phyloP scores from a whole-genome alignment of 2,329 filamentous ascomycete genomes.

The Cryphonectria naterciae region DNA sequence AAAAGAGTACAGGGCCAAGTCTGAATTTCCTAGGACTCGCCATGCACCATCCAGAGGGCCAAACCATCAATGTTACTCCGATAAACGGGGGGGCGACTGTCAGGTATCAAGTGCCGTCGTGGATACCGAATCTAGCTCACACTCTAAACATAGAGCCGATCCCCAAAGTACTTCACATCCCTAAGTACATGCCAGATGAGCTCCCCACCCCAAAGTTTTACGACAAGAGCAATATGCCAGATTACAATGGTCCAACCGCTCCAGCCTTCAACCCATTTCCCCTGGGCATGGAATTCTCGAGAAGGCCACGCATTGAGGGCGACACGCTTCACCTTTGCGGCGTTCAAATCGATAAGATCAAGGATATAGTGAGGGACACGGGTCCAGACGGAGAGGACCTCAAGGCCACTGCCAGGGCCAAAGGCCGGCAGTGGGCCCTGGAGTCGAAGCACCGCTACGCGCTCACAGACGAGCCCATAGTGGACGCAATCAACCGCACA shows the following conservation, averaged over 20 bases:
- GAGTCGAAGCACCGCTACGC: not conserved
- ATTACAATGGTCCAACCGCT: not conserved
- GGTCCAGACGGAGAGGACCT: not conserved
- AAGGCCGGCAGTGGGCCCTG: not conserved
- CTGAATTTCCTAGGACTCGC: slow-evolving; percentile 1
- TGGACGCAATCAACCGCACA: slow-evolving; percentile 1
- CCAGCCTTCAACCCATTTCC: not conserved
- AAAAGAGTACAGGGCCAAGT: not conserved
- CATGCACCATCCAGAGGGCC: not conserved
- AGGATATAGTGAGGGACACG: not conserved
- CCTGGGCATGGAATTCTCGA: too few relatives aligned
- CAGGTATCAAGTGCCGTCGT: not conserved
- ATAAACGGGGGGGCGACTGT: not conserved
- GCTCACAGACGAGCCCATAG: not conserved
- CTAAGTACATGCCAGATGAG: not conserved
- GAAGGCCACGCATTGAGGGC: not conserved
- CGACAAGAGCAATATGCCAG: not conserved
- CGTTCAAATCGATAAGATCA: not conserved
- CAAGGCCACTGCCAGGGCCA: not conserved
- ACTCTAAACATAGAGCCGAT: not conserved
- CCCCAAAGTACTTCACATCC: not conserved
- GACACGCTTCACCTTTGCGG: not conserved
- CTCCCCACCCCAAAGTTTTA: not conserved
- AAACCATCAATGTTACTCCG: not conserved
- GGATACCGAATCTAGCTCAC: not conserved